These are phyloP conservation scores for Hemileia vastatrix DNA, from an alignment of 1,284 basidiomycete species.

Conservation along the genomic window DNA sequence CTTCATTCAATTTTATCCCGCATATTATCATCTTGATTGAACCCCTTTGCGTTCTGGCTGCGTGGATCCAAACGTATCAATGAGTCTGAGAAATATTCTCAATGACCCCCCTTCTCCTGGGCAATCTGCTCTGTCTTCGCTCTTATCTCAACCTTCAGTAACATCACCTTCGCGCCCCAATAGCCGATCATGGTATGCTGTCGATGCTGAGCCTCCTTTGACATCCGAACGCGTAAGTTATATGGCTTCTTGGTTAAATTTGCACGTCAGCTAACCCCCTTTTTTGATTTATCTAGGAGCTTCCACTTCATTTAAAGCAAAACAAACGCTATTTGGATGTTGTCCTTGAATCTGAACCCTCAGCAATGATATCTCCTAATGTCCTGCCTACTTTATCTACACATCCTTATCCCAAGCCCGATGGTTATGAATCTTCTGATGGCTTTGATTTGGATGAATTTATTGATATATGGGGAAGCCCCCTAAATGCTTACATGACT, in stretches of 20 bases:
- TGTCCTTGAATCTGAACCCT: conserved; percentile 10
- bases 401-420: conserved; percentile 19
- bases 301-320: background rate
- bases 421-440: conserved; percentile 22
- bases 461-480: conserved; percentile 22
- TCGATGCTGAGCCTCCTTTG: background rate
- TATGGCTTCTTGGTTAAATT: background rate
- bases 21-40: no score
- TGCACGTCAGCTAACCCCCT: background rate
- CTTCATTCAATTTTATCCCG: no score
- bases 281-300: background rate
- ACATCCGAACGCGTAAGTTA: background rate
- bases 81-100: conserved; percentile 22
- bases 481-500: conserved; percentile 21
- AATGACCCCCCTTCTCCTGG: conserved; percentile 19
- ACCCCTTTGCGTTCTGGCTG: no score
- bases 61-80: no score
- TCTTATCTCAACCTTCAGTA: conserved; percentile 1
- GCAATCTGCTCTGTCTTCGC: conserved; percentile 10
- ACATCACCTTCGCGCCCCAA: conserved; percentile 1
- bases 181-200: background rate
- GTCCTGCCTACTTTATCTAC: conserved; percentile 8
- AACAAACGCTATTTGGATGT: conserved; percentile 19
- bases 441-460: conserved; percentile 22
- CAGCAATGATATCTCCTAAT: conserved; percentile 4